Base-by-base conservation (phyloP, 139 green algal genomes). In the Helicosporidium sp. region DNA sequence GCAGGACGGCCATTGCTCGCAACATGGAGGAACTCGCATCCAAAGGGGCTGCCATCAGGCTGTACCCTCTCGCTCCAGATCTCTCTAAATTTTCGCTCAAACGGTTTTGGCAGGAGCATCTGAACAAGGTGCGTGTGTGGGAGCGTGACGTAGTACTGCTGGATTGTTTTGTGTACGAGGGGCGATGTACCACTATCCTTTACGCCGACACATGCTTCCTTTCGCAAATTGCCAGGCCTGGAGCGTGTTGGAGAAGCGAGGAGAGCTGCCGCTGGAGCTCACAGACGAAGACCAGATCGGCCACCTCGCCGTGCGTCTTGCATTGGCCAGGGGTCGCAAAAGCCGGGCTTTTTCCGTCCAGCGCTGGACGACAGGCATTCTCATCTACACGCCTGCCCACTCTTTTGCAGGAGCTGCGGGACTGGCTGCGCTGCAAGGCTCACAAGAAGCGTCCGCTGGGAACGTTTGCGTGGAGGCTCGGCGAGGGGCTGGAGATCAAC, bases 371-470 rank as follows among this genome's bases (percentile, higher is more conserved):
- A 48, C 23, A 20, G 25, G 12, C 3, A 16, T 13, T n/a, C 2
- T 16, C 42, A 33, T 12, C 24, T 13, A 10, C 5, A n/a, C 24
- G 23, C 19, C 2, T 23, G 18, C 22, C 3, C 42, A 34, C 7
- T 3, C 0, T 31, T 2, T 48, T 42, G 24, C 56, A 66, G 52
- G 48, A 52, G 24, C 43, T 70, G 25, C 17, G 26, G 1, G 34
- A 17, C 15, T 17, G 35, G 2, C 19, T 55, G 23, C 51, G 52
- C 23, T 36, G 41, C 16, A 66, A 62, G 43, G 57, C 52, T 0
- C 53, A 63, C 57, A 46, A 31, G 18, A 58, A 59, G 44, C 48
- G 62, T 2, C 18, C 53, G 0, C 12, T 58, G 29, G 23, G 16
- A 7, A 37, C 24, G 7, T 29, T 55, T 24, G 40, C 36, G 24